A percentile compares a stretch with the other conserved stretches of the same genome.
phyloP scores from a whole-genome alignment of 768 basidiomycete species.

The Kwoniella shandongensis region DNA sequence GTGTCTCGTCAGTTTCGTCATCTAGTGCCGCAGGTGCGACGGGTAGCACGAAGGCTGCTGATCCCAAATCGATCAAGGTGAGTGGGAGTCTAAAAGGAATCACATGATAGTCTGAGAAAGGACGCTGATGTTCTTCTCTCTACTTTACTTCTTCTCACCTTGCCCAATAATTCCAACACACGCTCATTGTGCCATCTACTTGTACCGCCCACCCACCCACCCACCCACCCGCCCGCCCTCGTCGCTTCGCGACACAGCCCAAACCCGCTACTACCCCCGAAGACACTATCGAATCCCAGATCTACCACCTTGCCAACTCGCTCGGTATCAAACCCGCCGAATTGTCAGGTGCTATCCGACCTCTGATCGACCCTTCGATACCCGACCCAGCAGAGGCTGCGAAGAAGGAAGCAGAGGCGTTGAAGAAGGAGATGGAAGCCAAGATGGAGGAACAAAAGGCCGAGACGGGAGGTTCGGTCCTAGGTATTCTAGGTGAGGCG shows the following conservation, averaged over 20 bases:
- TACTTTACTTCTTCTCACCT: too few relatives aligned
- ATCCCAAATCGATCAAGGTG: constrained; percentile 16
- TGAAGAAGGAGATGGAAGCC: constrained; percentile 52
- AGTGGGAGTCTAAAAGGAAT: constrained; percentile 15
- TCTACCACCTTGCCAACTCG: constrained; percentile 42
- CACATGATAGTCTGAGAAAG: not conserved
- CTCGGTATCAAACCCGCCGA: constrained; percentile 51
- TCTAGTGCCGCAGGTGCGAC: constrained; percentile 3
- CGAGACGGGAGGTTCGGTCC: constrained; percentile 55
- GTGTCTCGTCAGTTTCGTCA: not conserved
- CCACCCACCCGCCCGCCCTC: too few relatives aligned
- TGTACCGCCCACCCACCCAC: too few relatives aligned
- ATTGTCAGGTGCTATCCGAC: constrained; percentile 49
- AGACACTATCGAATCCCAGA: constrained; percentile 46
- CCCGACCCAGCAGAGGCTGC: constrained; percentile 49
- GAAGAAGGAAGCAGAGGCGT: constrained; percentile 39
- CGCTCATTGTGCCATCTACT: too few relatives aligned
- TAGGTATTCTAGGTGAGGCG: constrained; percentile 48
- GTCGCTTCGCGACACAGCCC: not conserved
- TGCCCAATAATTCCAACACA: too few relatives aligned
- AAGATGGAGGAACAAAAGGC: constrained; percentile 78
- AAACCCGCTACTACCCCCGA: constrained; percentile 3
- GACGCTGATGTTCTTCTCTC: too few relatives aligned
- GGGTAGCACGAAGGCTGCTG: not conserved
- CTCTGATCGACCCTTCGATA: constrained; percentile 50